These are phyloP conservation scores for Eucalyptus urophylla DNA, from an alignment of 345 rosid species.

Conservation along the genomic window DNA sequence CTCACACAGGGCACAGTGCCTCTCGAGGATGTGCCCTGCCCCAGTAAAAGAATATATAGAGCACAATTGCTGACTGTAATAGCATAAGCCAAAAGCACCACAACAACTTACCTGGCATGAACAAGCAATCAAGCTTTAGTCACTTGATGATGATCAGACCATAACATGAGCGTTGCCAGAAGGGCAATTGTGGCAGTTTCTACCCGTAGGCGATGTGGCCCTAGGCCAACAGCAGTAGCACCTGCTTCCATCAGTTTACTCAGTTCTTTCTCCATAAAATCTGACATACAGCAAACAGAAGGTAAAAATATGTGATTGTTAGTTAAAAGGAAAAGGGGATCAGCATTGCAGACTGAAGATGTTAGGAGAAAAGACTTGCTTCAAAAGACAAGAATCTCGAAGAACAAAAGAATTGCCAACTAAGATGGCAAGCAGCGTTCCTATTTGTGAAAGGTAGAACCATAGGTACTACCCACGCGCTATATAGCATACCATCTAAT, in stretches of 20 bases:
- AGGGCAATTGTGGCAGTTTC: conserved; percentile 91
- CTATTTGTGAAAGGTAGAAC: background rate
- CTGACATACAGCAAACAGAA: conserved; percentile 3
- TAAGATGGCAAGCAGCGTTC: background rate
- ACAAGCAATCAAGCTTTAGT: background rate
- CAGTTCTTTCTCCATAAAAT: conserved; percentile 53
- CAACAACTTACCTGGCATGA: background rate
- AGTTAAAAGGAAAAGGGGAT: background rate
- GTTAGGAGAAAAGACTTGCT: background rate
- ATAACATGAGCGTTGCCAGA: conserved; percentile 66
- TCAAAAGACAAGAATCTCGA: background rate
- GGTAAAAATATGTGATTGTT: background rate
- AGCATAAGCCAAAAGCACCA: background rate
- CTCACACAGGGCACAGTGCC: background rate
- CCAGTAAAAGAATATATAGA: background rate
- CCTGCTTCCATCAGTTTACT: conserved; percentile 50
- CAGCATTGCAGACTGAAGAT: background rate
- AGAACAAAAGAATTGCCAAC: background rate
- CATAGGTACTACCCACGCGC: background rate
- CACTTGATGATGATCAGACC: conserved; percentile 54
- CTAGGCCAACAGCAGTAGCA: conserved; percentile 67
- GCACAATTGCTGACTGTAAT: background rate
- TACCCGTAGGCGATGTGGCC: conserved; percentile 70
- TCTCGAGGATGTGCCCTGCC: background rate
- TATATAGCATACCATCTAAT: background rate